Evolutionary conservation across 306 rosid species (phyloP).

Genomic region (Arachis stenosperma): DNA sequence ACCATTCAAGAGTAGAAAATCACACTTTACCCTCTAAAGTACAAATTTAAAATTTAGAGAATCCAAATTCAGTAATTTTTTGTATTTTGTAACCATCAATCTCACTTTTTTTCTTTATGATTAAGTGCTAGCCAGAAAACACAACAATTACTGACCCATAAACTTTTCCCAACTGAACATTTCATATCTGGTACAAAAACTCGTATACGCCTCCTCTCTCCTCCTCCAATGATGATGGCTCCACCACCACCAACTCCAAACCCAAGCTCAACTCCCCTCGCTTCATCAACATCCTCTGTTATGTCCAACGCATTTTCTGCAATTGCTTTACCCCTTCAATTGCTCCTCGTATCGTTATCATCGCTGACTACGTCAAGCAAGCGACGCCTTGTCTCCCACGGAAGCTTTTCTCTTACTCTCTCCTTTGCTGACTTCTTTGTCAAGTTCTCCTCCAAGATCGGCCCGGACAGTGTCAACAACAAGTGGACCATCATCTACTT

Average conservation of each 20-base stretch:
- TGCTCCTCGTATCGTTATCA: constrained; percentile 80
- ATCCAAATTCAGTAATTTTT: too few relatives aligned
- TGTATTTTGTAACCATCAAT: too few relatives aligned
- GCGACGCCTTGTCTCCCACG: constrained; percentile 87
- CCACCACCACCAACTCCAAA: background rate
- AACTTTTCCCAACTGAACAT: constrained; percentile 15
- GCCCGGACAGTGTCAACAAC: constrained; percentile 74
- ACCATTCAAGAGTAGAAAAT: too few relatives aligned
- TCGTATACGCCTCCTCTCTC: constrained; percentile 66
- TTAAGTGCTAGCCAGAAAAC: too few relatives aligned
- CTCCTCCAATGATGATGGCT: constrained; percentile 41
- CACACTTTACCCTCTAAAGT: too few relatives aligned
- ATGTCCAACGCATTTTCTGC: constrained; percentile 81
- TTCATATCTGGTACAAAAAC: constrained; percentile 80
- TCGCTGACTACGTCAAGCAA: constrained; percentile 88
- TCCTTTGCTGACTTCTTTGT: constrained; percentile 42
- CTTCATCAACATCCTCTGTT: constrained; percentile 69
- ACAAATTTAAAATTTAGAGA: too few relatives aligned
- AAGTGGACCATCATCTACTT: constrained; percentile 88
- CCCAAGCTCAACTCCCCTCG: constrained; percentile 53
- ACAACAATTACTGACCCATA: too few relatives aligned
- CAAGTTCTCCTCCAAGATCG: constrained; percentile 68
- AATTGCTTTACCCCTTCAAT: constrained; percentile 79
- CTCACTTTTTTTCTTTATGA: too few relatives aligned
- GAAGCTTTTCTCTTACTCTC: constrained; percentile 84